Percentiles rank a stretch among this genome's conserved stretches.
Evolutionary conservation across 2,329 filamentous ascomycete genomes (phyloP).

Genomic region (Colletotrichum scovillei): DNA sequence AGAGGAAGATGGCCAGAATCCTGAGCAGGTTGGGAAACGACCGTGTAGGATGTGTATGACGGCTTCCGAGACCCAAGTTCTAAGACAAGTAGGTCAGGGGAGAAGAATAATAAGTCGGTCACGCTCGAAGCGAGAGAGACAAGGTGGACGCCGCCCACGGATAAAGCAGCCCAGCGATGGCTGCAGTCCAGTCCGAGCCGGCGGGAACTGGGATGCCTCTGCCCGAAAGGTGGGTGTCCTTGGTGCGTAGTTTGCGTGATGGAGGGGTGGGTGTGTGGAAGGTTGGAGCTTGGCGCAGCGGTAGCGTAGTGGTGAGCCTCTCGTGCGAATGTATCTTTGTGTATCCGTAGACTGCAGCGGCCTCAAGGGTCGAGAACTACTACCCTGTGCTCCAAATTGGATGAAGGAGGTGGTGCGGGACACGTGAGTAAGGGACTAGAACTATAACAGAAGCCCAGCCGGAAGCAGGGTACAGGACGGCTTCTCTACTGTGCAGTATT

Average conservation of each 20-base stretch:
- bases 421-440: conserved; percentile 27
- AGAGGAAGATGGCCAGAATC: background rate
- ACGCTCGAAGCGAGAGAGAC: conserved; percentile 28
- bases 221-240: conserved; percentile 26
- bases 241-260: conserved; percentile 20
- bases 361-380: background rate
- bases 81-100: conserved; percentile 28
- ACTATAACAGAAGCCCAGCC: conserved; percentile 4
- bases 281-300: conserved; percentile 33
- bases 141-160: conserved; percentile 19
- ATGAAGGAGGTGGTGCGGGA: conserved; percentile 6
- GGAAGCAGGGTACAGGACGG: conserved; percentile 11
- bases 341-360: background rate
- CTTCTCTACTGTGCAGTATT: background rate
- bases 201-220: conserved; percentile 33
- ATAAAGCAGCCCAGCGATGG: conserved; percentile 31
- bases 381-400: conserved; percentile 7
- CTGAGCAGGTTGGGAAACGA: conserved; percentile 3
- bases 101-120: conserved; percentile 31
- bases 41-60: conserved; percentile 11
- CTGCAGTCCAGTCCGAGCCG: conserved; percentile 29
- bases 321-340: conserved; percentile 11
- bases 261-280: conserved; percentile 28
- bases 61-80: conserved; percentile 23
- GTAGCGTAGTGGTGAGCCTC: conserved; percentile 30